Base-by-base conservation (phyloP, 2,329 filamentous ascomycete genomes). In the Cryphonectria nitschkei region DNA sequence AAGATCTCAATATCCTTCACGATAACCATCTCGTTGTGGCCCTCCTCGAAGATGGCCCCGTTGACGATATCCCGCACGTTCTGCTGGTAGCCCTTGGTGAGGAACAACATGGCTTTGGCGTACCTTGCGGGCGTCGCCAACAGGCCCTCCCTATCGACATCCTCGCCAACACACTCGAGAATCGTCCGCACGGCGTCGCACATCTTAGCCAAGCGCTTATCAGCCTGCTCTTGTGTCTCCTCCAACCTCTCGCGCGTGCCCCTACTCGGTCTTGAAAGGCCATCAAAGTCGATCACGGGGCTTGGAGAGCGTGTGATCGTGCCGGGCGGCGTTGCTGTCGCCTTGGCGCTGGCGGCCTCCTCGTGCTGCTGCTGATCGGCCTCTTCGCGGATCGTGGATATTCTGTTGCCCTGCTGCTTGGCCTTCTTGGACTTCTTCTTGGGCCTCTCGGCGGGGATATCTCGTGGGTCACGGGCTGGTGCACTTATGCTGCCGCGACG, bases 1-100 rank as follows among this genome's bases (percentile, higher is more conserved):
- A 94, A 97, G 16, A 98, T 89, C 79, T 98, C 95, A 77, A 99
- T 98, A 78, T 98, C 95, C 83, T 97, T 97, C 71, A 99, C 94
- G 77, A 98, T 97, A 41, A 99, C 95, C 83, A 99, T 88, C 82
- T 99, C 96, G 78, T 97, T 96, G 79, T 98, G 95, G 73, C 95
- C 94, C 80, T 98, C 96, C 77, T 97, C 92, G 82, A 99, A 99
- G 68, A 98, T 93, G 26, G 96, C 96, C 69, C 91, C 89, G 80
- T 98, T 98, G 73, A 98, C 93, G 75, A 98, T 92, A 79, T 97
- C 93, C 73, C 90, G 87, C 68, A 98, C 89, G 77, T 98, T 98
- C 84, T 97, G 91, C 83, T 98, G 94, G 80, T 99, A 99, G 60
- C 96, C 96, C 80, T 97, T 94, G 7, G 96, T 99, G 81, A 99